Evolutionary conservation across 2,329 filamentous ascomycete species (phyloP), one percentile per base, ranked within the genome.

Genomic region (Helminthosporium solani): DNA sequence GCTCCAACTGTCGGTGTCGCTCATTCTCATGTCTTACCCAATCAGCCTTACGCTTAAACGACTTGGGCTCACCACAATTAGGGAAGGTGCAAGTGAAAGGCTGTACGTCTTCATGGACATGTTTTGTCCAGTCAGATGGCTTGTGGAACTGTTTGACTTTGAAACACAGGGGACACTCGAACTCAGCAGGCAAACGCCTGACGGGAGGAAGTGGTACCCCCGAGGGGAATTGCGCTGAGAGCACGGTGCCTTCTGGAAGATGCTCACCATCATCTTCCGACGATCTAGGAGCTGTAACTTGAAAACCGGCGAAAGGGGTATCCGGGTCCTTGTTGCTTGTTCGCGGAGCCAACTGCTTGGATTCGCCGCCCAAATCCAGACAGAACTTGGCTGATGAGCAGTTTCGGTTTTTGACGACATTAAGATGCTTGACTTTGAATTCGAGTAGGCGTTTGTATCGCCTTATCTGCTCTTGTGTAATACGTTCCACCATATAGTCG

Each of bases 11-110:
- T 19, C 91, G 82, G 66, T 96, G 91, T 20, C 87, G 84, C 70
- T 96, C 91, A 57, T 92, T 95, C 66, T 96, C 91, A 61, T 96
- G 91, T 23, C 91, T 82, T 18, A 96, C 90, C 91, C 91, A 96
- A 66, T 96, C 91, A 12, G 91, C 91, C 71, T 96, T 96, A 38
- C 90, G 83, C 72, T 96, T 96, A 76, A 96, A 96, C 28, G 89
- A 90, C 70, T 95, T 95, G 15, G 88, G 84, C 38, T 95, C 90
- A 7, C 81, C 80, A 64, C 91, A 96, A 40, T 83, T 79, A 2
- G 87, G 83, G 74, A 92, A 96, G 0, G 90, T 96, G 70, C 91
- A 96, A 2, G 89, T 95, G 58, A 96, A 96, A 0, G 91, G 91
- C 64, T 94, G 88, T 1, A 96, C 83, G 65, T 96, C 91, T 70